These are phyloP conservation scores for Leptographium radiaticola DNA, from an alignment of 2,329 filamentous ascomycete genomes.

Conservation along the genomic window DNA sequence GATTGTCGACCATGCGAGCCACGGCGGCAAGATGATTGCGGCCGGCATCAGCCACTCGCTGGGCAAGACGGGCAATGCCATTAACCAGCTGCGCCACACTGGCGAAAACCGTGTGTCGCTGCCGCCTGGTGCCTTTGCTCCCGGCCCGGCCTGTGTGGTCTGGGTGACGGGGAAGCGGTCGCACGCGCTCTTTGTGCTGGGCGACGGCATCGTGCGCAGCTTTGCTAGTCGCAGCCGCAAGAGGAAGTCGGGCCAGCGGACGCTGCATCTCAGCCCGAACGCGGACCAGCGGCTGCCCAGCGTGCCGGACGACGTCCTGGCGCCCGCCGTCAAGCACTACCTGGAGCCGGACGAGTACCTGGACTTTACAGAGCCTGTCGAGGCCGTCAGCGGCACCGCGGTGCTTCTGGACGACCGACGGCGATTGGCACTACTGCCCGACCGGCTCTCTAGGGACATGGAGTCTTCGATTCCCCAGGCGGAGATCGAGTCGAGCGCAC, in stretches of 20 bases:
- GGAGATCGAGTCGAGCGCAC: constrained; percentile 90
- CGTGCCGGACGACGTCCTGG: constrained; percentile 46
- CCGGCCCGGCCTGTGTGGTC: constrained; percentile 46
- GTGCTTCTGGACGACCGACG: constrained; percentile 32
- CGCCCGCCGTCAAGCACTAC: constrained; percentile 41
- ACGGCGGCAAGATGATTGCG: constrained; percentile 59
- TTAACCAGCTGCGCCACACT: constrained; percentile 59
- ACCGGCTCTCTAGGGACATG: constrained; percentile 27
- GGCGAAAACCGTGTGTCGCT: constrained; percentile 64
- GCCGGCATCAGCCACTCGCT: constrained; percentile 63
- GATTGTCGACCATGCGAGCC: constrained; percentile 48
- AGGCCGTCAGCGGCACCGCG: constrained; percentile 41
- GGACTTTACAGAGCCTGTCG: constrained; percentile 39
- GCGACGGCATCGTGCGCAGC: constrained; percentile 51
- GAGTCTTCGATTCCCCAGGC: constrained; percentile 59
- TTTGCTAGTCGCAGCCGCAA: constrained; percentile 47
- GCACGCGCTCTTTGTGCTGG: constrained; percentile 51
- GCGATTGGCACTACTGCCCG: constrained; percentile 19
- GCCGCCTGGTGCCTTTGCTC: constrained; percentile 39
- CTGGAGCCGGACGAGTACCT: constrained; percentile 44
- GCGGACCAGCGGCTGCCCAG: constrained; percentile 54
- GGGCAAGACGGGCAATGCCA: constrained; percentile 56
- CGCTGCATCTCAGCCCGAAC: constrained; percentile 43
- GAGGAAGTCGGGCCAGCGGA: constrained; percentile 38
- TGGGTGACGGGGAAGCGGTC: constrained; percentile 52